phyloP scores from a whole-genome alignment of 2,329 filamentous ascomycete genomes.

The Calonectria hongkongensis region DNA sequence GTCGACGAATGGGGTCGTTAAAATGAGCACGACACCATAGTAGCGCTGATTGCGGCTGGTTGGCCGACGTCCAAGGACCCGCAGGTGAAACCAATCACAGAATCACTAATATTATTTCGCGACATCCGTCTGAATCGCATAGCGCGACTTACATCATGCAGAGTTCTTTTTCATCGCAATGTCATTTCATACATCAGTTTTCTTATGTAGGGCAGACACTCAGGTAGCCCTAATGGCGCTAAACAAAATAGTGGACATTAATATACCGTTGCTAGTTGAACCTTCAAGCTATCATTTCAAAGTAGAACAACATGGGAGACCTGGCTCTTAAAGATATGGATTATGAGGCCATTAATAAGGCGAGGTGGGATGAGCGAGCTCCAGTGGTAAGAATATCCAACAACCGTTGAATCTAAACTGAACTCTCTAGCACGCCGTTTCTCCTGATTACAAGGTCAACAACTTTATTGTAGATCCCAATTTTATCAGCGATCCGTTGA shows the following conservation, averaged over 20 bases:
- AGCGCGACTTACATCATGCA: not conserved
- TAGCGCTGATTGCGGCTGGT: no score
- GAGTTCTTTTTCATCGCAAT: not conserved
- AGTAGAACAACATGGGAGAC: no score
- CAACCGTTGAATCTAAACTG: no score
- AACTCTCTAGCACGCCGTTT: not conserved
- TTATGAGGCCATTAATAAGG: constrained; percentile 4
- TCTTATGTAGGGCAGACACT: not conserved
- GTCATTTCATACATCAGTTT: not conserved
- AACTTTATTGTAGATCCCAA: not conserved
- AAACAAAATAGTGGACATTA: no score
- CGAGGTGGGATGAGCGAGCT: not conserved
- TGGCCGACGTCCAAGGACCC: no score
- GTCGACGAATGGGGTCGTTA: no score
- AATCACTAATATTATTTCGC: no score
- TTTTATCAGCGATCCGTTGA: not conserved
- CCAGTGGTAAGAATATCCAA: not conserved
- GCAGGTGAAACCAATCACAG: no score
- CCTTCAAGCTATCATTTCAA: no score
- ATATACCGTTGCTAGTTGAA: no score
- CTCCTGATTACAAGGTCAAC: not conserved
- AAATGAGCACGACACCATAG: no score
- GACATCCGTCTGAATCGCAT: not conserved
- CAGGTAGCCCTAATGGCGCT: no score
- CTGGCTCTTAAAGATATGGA: not conserved